A percentile compares a stretch with the other conserved stretches of the same genome.
These are phyloP conservation scores for Xylaria multiplex DNA, from an alignment of 2,329 filamentous ascomycete genomes.

Conservation along the genomic window DNA sequence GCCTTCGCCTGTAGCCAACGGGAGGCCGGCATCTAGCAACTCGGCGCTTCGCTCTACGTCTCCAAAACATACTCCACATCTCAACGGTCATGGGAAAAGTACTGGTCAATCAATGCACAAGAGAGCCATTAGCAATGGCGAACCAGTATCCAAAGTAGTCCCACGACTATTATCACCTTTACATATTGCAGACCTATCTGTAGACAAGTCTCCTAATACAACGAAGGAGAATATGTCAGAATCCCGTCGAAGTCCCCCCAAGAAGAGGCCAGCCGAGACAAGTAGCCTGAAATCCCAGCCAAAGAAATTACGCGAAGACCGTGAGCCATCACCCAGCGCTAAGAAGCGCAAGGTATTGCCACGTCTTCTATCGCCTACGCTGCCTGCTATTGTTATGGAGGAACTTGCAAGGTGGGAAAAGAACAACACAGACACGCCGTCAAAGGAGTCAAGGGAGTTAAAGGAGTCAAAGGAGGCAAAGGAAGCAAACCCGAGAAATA, in stretches of 20 bases:
- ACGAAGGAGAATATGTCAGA: conserved; percentile 41
- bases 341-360: conserved; percentile 58
- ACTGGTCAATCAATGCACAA: conserved; percentile 51
- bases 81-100: conserved; percentile 56
- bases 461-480: conserved; percentile 43
- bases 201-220: conserved; percentile 41
- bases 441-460: conserved; percentile 37
- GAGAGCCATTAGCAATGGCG: conserved; percentile 50
- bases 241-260: conserved; percentile 46
- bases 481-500: conserved; percentile 42
- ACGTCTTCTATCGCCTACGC: conserved; percentile 64
- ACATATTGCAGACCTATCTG: conserved; percentile 49
- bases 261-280: conserved; percentile 49
- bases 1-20: conserved; percentile 41
- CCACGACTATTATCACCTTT: conserved; percentile 65
- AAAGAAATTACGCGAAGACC: conserved; percentile 47
- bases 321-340: conserved; percentile 44
- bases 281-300: conserved; percentile 43
- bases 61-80: conserved; percentile 53
- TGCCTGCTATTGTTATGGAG: conserved; percentile 63
- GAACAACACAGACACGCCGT: conserved; percentile 39
- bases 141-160: conserved; percentile 52
- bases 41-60: conserved; percentile 44
- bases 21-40: conserved; percentile 40
- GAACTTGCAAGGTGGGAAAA: conserved; percentile 54